phyloP scores from a whole-genome alignment of 345 rosid genomes.

The Gossypium rotundifolium region DNA sequence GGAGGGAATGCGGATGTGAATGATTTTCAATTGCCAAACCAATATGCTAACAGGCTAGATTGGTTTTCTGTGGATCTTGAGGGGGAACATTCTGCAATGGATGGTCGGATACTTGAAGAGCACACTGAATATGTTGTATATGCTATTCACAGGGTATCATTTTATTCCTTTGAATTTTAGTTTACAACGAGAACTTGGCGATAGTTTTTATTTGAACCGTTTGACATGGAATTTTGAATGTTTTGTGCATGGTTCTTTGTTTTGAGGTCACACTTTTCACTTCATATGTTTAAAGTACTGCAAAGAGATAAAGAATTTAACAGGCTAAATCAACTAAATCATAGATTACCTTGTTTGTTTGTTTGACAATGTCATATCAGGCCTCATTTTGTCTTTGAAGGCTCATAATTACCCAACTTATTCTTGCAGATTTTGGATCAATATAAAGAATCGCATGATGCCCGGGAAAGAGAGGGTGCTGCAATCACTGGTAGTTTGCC shows the following conservation, averaged over 20 bases:
- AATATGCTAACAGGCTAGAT: conserved; percentile 58
- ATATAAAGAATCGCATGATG: conserved; percentile 68
- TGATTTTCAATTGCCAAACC: conserved; percentile 52
- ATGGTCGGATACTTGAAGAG: conserved; percentile 91
- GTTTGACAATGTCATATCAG: neutral
- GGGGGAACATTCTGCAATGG: conserved; percentile 99
- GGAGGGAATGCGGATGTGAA: conserved; percentile 37
- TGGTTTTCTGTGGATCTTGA: conserved; percentile 99
- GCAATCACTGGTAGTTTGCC: conserved; percentile 64
- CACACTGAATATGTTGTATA: conserved; percentile 96
- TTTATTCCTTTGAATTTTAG: conserved; percentile 17
- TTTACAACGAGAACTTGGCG: no score
- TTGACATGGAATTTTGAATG: neutral
- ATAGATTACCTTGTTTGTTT: neutral
- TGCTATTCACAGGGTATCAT: conserved; percentile 86
- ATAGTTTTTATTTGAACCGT: conserved; percentile 8
- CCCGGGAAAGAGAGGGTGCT: conserved; percentile 68
- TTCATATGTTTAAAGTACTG: neutral
- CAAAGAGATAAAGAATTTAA: neutral
- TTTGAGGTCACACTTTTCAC: neutral
- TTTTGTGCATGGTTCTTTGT: neutral
- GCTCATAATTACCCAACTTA: neutral
- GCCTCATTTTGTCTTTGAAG: neutral
- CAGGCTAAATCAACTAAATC: neutral
- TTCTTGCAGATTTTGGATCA: conserved; percentile 78